These are phyloP conservation scores for Solanum aculeatissimum DNA, from an alignment of 305 asterid species.

Conservation along the genomic window DNA sequence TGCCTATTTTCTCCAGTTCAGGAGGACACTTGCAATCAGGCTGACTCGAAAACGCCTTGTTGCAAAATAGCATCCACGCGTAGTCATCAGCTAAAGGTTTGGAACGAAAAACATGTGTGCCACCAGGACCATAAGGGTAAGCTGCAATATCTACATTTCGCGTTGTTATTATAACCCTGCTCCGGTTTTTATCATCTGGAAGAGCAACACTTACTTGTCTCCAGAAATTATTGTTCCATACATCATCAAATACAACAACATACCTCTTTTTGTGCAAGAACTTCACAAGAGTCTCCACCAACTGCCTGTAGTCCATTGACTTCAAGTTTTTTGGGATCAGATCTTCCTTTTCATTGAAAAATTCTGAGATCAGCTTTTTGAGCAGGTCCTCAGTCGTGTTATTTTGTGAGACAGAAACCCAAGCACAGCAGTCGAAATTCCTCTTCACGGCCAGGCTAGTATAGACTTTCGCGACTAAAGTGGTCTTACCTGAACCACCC, in stretches of 20 bases:
- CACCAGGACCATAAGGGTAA: constrained; percentile 1
- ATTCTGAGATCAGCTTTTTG: background rate
- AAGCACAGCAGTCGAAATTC: constrained; percentile 8
- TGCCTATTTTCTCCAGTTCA: constrained; percentile 6
- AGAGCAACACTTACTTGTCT: background rate
- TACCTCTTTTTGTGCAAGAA: constrained; percentile 6
- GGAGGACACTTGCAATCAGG: constrained; percentile 6
- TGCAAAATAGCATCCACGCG: constrained; percentile 6
- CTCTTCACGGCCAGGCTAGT: background rate
- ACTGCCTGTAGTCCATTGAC: constrained; percentile 2
- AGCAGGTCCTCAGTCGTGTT: background rate
- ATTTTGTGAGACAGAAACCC: constrained; percentile 4
- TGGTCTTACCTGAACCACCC: constrained; percentile 16
- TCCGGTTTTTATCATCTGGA: constrained; percentile 1
- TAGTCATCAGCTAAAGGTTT: background rate
- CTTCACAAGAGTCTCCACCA: constrained; percentile 1
- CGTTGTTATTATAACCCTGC: constrained; percentile 9
- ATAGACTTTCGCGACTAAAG: constrained; percentile 4
- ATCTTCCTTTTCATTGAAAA: background rate
- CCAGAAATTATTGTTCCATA: constrained; percentile 5
- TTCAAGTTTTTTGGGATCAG: background rate
- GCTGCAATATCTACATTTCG: constrained; percentile 13
- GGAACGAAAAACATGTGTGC: background rate
- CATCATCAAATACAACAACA: constrained; percentile 4
- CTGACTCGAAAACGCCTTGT: constrained; percentile 4